A percentile compares a stretch with the other conserved stretches of the same genome.
Evolutionary conservation across 1,139 yeast genomes (phyloP).

Genomic region (Sugiyamaella xylanicola): DNA sequence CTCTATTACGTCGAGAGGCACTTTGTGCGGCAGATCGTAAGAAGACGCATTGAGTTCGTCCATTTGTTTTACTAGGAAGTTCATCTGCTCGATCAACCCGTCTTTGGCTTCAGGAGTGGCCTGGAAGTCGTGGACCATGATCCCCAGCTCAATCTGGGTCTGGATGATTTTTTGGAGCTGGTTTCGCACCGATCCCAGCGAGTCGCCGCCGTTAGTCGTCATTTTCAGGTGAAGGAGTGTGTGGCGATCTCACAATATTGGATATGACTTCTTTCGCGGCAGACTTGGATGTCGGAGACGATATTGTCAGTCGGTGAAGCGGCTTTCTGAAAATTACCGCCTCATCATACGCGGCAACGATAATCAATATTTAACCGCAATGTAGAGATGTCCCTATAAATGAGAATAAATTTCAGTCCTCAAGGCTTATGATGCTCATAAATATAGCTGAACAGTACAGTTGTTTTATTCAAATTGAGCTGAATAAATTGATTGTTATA

Average conservation of each 20-base stretch:
- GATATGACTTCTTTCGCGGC: too few relatives aligned
- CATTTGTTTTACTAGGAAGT: slow-evolving; percentile 27
- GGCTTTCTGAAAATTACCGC: not conserved
- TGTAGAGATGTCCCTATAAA: too few relatives aligned
- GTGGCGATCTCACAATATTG: too few relatives aligned
- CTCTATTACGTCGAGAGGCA: slow-evolving; percentile 42
- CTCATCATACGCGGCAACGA: not conserved
- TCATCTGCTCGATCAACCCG: slow-evolving; percentile 50
- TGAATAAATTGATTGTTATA: too few relatives aligned
- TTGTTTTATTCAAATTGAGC: not conserved
- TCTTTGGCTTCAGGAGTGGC: slow-evolving; percentile 71
- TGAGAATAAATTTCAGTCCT: too few relatives aligned
- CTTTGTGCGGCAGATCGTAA: slow-evolving; percentile 27
- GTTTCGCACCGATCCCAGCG: slow-evolving; percentile 53
- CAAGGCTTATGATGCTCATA: too few relatives aligned
- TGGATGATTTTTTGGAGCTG: slow-evolving; percentile 76
- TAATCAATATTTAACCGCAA: not conserved
- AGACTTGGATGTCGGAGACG: not conserved
- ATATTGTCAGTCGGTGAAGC: not conserved
- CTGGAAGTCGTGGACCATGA: slow-evolving; percentile 88
- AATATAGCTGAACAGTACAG: too few relatives aligned
- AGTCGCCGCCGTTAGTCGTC: slow-evolving; percentile 23
- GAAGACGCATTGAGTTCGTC: slow-evolving; percentile 26
- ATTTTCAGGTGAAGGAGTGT: slow-evolving; percentile 2
- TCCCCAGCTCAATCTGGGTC: slow-evolving; percentile 83